Conservation (phyloP, 257 asterid species). For the Sherardia arvensis region DNA sequence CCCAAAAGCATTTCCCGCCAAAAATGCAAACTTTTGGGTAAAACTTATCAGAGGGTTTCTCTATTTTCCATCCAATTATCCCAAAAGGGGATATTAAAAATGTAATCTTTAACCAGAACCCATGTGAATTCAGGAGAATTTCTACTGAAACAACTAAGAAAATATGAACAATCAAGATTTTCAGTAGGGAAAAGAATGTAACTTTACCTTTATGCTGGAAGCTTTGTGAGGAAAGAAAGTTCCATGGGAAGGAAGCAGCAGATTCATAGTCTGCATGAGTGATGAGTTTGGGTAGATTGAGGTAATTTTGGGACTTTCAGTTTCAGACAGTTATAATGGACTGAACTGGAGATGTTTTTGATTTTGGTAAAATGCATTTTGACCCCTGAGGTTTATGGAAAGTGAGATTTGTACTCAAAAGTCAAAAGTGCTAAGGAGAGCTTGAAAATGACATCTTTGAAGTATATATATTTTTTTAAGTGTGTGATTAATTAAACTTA, state of each 20-base stretch:
- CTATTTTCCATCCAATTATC: neutral
- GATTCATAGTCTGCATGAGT: neutral
- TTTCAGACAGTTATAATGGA: neutral
- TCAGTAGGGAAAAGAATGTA: neutral
- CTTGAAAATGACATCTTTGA: too few relatives aligned
- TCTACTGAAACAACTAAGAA: neutral
- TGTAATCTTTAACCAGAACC: neutral
- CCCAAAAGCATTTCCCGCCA: neutral
- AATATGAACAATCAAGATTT: neutral
- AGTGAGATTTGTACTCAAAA: neutral
- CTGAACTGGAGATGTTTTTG: neutral
- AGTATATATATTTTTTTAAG: too few relatives aligned
- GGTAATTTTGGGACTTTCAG: neutral
- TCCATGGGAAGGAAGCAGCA: neutral
- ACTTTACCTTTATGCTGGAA: neutral
- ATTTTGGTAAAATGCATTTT: neutral
- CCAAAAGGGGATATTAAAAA: neutral
- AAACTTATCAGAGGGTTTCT: too few relatives aligned
- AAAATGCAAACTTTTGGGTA: neutral
- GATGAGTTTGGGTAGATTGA: neutral
- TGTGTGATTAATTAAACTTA: too few relatives aligned
- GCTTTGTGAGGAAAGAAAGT: neutral
- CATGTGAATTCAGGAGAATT: neutral
- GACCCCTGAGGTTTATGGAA: neutral
- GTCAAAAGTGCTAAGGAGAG: too few relatives aligned